A percentile compares a stretch with the other conserved stretches of the same genome.
Evolutionary conservation across 2,329 filamentous ascomycete genomes (phyloP).

Genomic region (Colletotrichum ledebouriae): DNA sequence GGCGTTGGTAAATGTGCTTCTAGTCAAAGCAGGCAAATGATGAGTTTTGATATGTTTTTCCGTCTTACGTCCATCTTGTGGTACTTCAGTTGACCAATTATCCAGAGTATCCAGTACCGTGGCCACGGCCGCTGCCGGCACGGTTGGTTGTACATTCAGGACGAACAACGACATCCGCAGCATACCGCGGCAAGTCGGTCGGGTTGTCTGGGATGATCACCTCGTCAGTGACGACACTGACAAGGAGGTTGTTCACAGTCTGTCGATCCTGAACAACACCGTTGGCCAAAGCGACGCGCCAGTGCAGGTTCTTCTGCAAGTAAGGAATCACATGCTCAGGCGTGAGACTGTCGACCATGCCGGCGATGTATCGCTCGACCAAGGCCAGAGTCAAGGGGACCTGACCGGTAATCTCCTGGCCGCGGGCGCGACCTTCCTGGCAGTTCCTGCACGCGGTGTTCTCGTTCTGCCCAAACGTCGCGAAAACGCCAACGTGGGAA

Average conservation of each 20-base stretch:
- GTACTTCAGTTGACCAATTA: background rate
- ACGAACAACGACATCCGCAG: constrained; percentile 18
- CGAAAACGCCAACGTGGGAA: constrained; percentile 62
- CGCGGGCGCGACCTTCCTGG: constrained; percentile 40
- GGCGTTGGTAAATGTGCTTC: constrained; percentile 13
- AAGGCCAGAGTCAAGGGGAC: constrained; percentile 49
- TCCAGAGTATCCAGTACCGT: constrained; percentile 32
- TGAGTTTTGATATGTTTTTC: constrained; percentile 11
- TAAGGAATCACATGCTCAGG: constrained; percentile 47
- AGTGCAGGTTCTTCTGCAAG: constrained; percentile 45
- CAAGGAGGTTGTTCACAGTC: constrained; percentile 20
- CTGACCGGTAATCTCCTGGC: constrained; percentile 45
- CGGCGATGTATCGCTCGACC: constrained; percentile 46
- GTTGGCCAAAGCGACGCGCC: constrained; percentile 46
- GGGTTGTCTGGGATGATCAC: constrained; percentile 28
- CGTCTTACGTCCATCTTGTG: too few species aligned
- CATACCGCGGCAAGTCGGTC: constrained; percentile 20
- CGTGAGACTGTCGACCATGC: constrained; percentile 43
- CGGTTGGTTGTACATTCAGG: constrained; percentile 32
- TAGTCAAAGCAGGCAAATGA: constrained; percentile 32
- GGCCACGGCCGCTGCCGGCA: constrained; percentile 22
- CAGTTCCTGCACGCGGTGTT: constrained; percentile 47
- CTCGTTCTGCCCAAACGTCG: constrained; percentile 54
- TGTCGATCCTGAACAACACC: constrained; percentile 40
- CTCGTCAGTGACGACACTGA: constrained; percentile 33